Percentiles rank a stretch among this genome's conserved stretches.
Evolutionary conservation across 441 rosid species (phyloP).

Genomic region (Raphanus hybrid): DNA sequence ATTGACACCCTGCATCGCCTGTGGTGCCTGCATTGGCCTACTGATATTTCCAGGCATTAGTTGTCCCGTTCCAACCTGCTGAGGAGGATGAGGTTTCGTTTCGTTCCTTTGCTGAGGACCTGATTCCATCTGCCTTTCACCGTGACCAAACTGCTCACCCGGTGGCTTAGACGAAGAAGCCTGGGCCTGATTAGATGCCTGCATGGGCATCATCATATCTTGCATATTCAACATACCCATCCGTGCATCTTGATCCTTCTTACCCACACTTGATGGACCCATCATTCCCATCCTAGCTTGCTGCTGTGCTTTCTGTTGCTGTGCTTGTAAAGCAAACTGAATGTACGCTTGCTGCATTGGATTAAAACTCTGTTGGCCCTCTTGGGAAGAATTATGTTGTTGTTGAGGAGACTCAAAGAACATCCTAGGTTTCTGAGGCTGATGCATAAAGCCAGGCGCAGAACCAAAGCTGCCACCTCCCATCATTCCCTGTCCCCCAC

Average conservation of each 20-base stretch:
- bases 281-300: constrained; percentile 74
- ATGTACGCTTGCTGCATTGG: constrained; percentile 89
- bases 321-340: constrained; percentile 83
- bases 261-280: no score
- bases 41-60: constrained; percentile 58
- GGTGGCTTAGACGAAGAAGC: constrained; percentile 84
- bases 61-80: constrained; percentile 62
- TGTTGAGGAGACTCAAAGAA: constrained; percentile 77
- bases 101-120: constrained; percentile 77
- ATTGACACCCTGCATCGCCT: constrained; percentile 62
- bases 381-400: constrained; percentile 71
- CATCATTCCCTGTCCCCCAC: constrained; percentile 73
- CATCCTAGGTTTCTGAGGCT: constrained; percentile 84
- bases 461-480: constrained; percentile 73
- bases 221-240: constrained; percentile 81
- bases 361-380: constrained; percentile 77
- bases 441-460: constrained; percentile 58
- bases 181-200: constrained; percentile 77
- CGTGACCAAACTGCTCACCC: constrained; percentile 68
- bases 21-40: constrained; percentile 83
- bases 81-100: constrained; percentile 61
- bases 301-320: constrained; percentile 71
- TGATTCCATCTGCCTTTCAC: constrained; percentile 77
- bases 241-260: constrained; percentile 69
- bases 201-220: constrained; percentile 72